phyloP scores from a whole-genome alignment of 2,329 filamentous ascomycete species.

The Diaporthe aspalathi region DNA sequence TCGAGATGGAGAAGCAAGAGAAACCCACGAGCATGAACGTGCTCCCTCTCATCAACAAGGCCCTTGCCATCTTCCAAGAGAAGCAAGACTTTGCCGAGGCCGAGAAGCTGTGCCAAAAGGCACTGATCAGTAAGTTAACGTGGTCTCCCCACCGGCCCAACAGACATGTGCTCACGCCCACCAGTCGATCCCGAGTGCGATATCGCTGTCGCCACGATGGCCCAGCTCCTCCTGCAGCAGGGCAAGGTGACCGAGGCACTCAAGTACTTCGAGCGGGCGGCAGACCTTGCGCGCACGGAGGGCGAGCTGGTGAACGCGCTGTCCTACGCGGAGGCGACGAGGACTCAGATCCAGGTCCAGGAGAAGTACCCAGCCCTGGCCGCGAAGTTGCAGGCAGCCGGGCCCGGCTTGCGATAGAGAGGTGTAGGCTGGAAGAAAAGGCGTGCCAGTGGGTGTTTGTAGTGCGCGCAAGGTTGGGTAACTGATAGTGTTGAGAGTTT shows the following conservation, averaged over 20 bases:
- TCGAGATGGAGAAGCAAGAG: constrained; percentile 96
- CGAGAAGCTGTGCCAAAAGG: constrained; percentile 96
- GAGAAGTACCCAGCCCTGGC: constrained; percentile 87
- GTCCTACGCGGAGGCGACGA: constrained; percentile 95
- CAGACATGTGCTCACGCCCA: background rate
- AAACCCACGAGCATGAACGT: constrained; percentile 98
- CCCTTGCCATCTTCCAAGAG: constrained; percentile 96
- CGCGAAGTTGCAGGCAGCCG: constrained; percentile 73
- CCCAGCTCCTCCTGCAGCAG: constrained; percentile 95
- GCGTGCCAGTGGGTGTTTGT: background rate
- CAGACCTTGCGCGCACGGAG: constrained; percentile 92
- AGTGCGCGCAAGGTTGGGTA: background rate
- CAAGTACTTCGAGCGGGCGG: constrained; percentile 96
- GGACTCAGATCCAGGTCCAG: constrained; percentile 93
- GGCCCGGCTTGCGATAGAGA: constrained; percentile 46
- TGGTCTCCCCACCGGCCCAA: background rate
- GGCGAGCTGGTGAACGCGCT: constrained; percentile 96
- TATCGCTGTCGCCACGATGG: constrained; percentile 98
- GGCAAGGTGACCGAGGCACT: constrained; percentile 96
- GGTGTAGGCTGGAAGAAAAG: background rate
- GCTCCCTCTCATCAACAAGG: constrained; percentile 97
- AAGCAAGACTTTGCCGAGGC: constrained; percentile 96
- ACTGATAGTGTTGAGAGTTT: background rate
- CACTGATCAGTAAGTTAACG: constrained; percentile 83
- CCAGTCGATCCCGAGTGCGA: constrained; percentile 97